These are phyloP conservation scores for Phialophora expanda DNA, from an alignment of 2,329 filamentous ascomycete species.

Conservation along the genomic window DNA sequence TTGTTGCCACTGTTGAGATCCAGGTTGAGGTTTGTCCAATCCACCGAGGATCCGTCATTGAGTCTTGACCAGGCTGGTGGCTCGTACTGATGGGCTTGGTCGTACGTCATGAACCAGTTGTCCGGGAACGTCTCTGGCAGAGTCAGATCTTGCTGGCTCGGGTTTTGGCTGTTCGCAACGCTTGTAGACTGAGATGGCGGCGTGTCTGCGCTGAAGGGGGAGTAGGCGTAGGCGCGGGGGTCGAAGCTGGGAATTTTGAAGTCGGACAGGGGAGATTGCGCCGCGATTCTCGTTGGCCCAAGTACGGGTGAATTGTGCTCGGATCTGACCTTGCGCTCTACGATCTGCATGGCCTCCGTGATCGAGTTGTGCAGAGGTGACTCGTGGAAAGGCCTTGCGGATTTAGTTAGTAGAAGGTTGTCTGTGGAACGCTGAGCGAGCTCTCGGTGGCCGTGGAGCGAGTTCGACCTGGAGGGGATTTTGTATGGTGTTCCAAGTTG, in stretches of 20 bases:
- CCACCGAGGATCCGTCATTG: constrained; percentile 42
- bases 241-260: constrained; percentile 44
- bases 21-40: constrained; percentile 56
- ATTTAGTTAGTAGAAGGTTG: constrained; percentile 53
- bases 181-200: constrained; percentile 39
- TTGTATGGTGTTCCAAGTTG: constrained; percentile 65
- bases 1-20: constrained; percentile 14
- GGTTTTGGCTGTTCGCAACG: constrained; percentile 40
- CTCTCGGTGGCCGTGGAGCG: constrained; percentile 54
- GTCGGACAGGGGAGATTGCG: constrained; percentile 33
- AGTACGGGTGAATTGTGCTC: constrained; percentile 55
- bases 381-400: constrained; percentile 39
- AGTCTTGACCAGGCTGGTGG: constrained; percentile 29
- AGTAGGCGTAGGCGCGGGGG: constrained; percentile 42
- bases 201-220: constrained; percentile 44
- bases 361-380: constrained; percentile 43
- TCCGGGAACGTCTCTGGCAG: constrained; percentile 48
- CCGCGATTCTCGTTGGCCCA: constrained; percentile 39
- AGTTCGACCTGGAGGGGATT: constrained; percentile 59
- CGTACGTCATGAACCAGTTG: constrained; percentile 51
- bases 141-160: constrained; percentile 37
- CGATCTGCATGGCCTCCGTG: constrained; percentile 43
- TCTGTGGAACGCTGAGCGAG: constrained; percentile 59
- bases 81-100: constrained; percentile 46
- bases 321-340: constrained; percentile 48